These are phyloP conservation scores for Candida tibetensis DNA, from an alignment of 805 yeast species.

Conservation along the genomic window DNA sequence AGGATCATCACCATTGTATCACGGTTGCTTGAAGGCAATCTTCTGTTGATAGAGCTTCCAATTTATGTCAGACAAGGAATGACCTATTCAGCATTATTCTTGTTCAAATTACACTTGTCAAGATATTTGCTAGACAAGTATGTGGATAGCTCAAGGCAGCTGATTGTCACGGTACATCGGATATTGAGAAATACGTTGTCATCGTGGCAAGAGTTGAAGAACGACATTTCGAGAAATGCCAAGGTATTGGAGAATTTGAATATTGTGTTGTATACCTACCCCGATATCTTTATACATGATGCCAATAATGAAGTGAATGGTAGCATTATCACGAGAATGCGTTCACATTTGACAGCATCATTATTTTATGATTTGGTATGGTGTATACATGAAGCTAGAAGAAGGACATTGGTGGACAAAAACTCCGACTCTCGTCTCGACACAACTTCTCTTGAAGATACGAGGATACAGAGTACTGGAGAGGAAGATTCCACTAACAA, in stretches of 20 bases:
- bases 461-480: conserved; percentile 10
- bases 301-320: conserved; percentile 21
- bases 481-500: conserved; percentile 1
- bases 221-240: conserved; percentile 89
- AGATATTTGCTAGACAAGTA: conserved; percentile 70
- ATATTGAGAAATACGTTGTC: conserved; percentile 81
- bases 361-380: conserved; percentile 88
- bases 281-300: conserved; percentile 71
- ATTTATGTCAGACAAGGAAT: conserved; percentile 85
- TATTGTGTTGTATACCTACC: conserved; percentile 81
- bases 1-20: conserved; percentile 77
- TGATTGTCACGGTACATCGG: conserved; percentile 89
- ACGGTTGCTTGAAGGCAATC: conserved; percentile 56
- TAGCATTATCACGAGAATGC: conserved; percentile 75
- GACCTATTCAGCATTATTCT: conserved; percentile 70
- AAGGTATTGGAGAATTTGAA: conserved; percentile 86
- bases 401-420: conserved; percentile 49
- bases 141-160: conserved; percentile 86
- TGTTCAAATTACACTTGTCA: conserved; percentile 79
- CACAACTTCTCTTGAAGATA: conserved; percentile 5
- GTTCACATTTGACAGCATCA: conserved; percentile 90
- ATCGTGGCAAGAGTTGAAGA: conserved; percentile 88
- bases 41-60: conserved; percentile 78
- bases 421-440: conserved; percentile 7
- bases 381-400: conserved; percentile 91